Base-by-base conservation (phyloP, 306 rosid genomes). In the Ceratonia siliqua region DNA sequence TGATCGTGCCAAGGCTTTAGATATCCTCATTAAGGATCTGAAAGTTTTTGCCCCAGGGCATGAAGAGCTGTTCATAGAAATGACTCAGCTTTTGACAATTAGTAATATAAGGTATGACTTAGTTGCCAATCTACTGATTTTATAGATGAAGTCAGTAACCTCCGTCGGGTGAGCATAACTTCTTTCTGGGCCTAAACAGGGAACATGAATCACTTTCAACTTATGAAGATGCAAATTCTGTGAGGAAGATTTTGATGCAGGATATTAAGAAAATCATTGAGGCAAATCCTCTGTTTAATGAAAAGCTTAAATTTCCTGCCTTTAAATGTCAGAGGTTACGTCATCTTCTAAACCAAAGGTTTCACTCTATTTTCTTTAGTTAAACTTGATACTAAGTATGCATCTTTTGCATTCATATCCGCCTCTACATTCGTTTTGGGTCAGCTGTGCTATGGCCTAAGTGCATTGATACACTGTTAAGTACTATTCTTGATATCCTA, bases 71-170 rank as follows among this genome's bases (percentile, higher is more conserved):
- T 49, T 45, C 5, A 70, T 38, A 70, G 78, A 70, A 0, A 36
- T 79, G 71, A 32, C 72, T 48, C 58, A 11, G 3, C 68, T 83
- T 8, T 18, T 79, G 41, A 70, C 58, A 0, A 2, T 64, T 0
- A 17, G 79, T 9, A 21, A 83, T 41, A 79, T 79, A 70, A 83
- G 78, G 86, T 75, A 62, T 54, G 55, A 59, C 14, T 74, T 39
- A 49, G 4, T 61, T 46, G 30, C 52, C 32, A 67, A 6, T 55
- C 22, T 76, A 55, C n/a, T 70, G 21, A 52, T 66, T 46, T 27
- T 73, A 42, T 32, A 24, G 14, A n/a, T 18, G 57, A 7, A 12
- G 11, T 62, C 48, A 20, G n/a, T 10, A 27, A 25, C 9, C 1
- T 48, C 38, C 43, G 8, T 59, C 39, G 18, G 21, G 42, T 36